Conservation (phyloP, 169 alveolate species). For the Cryptosporidium baileyi region DNA sequence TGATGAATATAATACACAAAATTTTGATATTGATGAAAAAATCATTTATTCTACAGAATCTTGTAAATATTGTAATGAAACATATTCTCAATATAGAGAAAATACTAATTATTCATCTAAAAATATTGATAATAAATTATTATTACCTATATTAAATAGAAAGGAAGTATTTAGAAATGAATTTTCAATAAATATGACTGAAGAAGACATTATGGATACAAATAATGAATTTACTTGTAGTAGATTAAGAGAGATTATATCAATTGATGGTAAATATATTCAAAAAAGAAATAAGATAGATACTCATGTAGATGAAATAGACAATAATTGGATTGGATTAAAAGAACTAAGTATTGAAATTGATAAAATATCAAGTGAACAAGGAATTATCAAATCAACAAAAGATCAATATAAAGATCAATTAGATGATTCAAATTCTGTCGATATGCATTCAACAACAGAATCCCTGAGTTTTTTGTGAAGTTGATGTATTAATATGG, state of each 20-base stretch:
- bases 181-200: not conserved
- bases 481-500: not conserved
- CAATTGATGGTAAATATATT: slow-evolving; percentile 35
- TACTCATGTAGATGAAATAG: not conserved
- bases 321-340: not conserved
- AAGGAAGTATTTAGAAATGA: not conserved
- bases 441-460: slow-evolving; percentile 45
- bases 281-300: not conserved
- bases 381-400: not conserved
- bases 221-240: not conserved
- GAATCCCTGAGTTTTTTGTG: slow-evolving; percentile 19
- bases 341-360: slow-evolving; percentile 13
- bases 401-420: not conserved
- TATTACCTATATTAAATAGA: slow-evolving; percentile 21
- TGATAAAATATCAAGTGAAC: not conserved
- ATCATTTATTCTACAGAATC: too few relatives aligned
- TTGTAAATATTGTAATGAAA: too few relatives aligned
- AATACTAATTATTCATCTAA: too few relatives aligned
- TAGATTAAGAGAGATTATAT: not conserved
- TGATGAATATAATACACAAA: too few relatives aligned
- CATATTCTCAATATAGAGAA: too few relatives aligned
- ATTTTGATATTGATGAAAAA: too few relatives aligned
- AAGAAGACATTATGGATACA: not conserved
- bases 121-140: too few relatives aligned
- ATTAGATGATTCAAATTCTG: not conserved